Conservation (phyloP, 345 rosid genomes). For the Alliaria petiolata region DNA sequence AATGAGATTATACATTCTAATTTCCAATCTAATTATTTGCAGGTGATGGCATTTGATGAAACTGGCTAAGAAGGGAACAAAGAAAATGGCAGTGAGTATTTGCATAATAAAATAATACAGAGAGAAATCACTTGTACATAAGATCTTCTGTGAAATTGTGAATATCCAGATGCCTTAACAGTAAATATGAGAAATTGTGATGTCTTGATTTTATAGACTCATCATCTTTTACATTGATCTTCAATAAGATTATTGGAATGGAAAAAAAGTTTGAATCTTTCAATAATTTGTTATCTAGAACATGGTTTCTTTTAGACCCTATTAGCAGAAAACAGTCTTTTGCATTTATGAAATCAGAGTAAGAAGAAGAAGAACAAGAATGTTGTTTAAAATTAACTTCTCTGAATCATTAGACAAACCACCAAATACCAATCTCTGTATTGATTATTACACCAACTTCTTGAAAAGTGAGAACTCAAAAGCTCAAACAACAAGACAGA, state of each 20-base stretch:
- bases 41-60: slow-evolving; percentile 36
- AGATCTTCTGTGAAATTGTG: slow-evolving; percentile 1
- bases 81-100: neutral
- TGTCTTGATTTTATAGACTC: slow-evolving; percentile 15
- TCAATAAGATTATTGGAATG: neutral
- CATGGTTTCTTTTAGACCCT: neutral
- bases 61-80: neutral
- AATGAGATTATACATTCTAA: neutral
- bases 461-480: neutral
- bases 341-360: neutral
- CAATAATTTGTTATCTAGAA: neutral
- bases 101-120: slow-evolving; percentile 14
- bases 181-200: slow-evolving; percentile 27
- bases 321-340: neutral
- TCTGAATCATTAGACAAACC: neutral
- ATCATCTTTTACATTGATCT: slow-evolving; percentile 7
- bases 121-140: slow-evolving; percentile 32
- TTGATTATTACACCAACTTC: slow-evolving; percentile 3
- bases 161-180: slow-evolving; percentile 3
- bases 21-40: neutral
- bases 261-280: neutral
- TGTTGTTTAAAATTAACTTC: neutral
- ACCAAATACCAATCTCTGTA: neutral
- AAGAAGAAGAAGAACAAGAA: neutral
- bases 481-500: neutral